Base-by-base conservation (phyloP, 116 monocot species). In the Zostera marina region DNA sequence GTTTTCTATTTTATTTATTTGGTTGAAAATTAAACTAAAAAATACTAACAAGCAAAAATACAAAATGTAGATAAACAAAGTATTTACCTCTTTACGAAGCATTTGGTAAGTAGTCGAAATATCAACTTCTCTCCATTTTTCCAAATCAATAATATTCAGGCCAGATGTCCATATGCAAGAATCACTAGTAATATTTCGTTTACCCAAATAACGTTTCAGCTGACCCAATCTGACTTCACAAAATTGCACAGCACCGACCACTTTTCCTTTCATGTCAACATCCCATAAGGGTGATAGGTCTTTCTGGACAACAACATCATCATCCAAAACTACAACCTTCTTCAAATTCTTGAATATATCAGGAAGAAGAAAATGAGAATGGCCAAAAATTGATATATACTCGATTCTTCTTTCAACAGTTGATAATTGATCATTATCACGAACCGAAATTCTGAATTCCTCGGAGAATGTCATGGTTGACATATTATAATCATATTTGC, bases 91-190 rank as follows among this genome's bases (percentile, higher is more conserved):
- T 41, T 73, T 61, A 15, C 74, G 63, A 11, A 91, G 68, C 22
- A 67, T 58, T 41, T 70, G 43, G 57, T 87, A 99, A 11, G 64
- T 68, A 52, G 71, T 65, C 15, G 91, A 87, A 44, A 99, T 46
- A 63, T 87, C 63, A 63, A 41, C 65, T 25, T 87, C 73, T 46
- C 91, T 81, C 99, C 99, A 99, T 62, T 68, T 87, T 17, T 91
- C 91, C 67, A 99, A 65, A 73, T 99, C 77, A 58, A 91, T 59
- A 15, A 99, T 68, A 74, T 87, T 99, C 54, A 99, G 14, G 19
- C 99, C 99, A 41, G 87, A 81, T 76, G 82, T 81, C 91, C 91
- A 99, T 16, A 74, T 70, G 73, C 99, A 99, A 44, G 83, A 73
- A 56, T 79, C 70, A 22, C 44, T 44, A 51, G 79, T 60, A 60